Base-by-base conservation (phyloP, 805 yeast species). In the Wickerhamiella shivajii region DNA sequence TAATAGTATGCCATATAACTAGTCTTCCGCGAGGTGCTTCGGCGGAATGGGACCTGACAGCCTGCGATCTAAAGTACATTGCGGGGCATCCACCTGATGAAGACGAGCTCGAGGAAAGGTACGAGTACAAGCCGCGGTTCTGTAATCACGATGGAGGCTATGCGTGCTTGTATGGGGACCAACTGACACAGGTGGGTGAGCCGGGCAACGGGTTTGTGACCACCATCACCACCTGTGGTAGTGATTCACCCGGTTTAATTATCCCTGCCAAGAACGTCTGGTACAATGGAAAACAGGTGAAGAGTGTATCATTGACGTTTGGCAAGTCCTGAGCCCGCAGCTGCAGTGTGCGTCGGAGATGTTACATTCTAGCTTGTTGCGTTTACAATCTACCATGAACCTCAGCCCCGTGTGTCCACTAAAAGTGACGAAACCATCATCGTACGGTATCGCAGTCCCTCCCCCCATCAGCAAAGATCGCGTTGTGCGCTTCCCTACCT, bases 11-110 rank as follows among this genome's bases (percentile, higher is more conserved):
- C 7, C 42, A 40, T 16, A 48, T 51, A 0, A 34, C 35, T 9
- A 31, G 18, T 7, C 44, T 52, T n/a, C 57, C 57, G 1, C 42
- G 52, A 3, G 42, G 35, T 15, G 56, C 55, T 2, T 24, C 10
- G 0, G 39, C 43, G 10, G 56, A 53, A 25, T 53, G 56, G 57
- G 33, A 36, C 6, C 6, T 44, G 13, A 44, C 39, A 33, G 42
- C 41, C 1, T 35, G 41, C n/a, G 50, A 46, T 18, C 14, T 19
- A 9, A 37, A 37, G 22, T 44, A 40, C 23, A 34, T 41, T 24
- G 30, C 29, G 15, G 39, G 36, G 28, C 41, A 31, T 24, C 27
- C 34, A 6, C 47, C 50, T 5, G 45, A 43, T 3, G 30, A 24
- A 15, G 49, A 46, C 10, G 46, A 41, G 2, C 44, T 40, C 13